These are phyloP conservation scores for Bromus sterilis DNA, from an alignment of 176 grass and related monocot genomes.

Conservation along the genomic window DNA sequence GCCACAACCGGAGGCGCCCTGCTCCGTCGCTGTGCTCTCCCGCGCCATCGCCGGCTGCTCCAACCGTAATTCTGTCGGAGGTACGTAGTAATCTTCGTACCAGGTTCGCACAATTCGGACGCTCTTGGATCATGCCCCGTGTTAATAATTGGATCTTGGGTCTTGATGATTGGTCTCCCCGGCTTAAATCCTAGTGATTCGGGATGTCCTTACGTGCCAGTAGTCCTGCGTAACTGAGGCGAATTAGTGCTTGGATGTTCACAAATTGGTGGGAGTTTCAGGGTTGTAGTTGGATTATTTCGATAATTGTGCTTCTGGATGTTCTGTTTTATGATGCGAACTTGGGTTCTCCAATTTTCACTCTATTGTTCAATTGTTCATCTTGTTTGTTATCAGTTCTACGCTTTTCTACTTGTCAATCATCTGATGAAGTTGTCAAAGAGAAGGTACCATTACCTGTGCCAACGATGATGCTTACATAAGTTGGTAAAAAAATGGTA, in stretches of 20 bases:
- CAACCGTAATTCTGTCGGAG: conserved; percentile 96
- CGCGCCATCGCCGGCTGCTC: conserved; percentile 81
- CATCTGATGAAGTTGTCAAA: not conserved
- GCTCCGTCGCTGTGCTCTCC: conserved; percentile 54
- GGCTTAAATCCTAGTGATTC: conserved; percentile 12
- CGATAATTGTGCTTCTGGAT: not conserved
- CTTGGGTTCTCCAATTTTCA: not conserved
- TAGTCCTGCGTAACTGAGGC: not conserved
- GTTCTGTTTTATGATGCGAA: not conserved
- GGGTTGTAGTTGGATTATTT: not conserved
- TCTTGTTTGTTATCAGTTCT: not conserved
- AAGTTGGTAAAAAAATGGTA: not conserved
- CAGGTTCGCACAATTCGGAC: not conserved
- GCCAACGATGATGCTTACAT: not conserved
- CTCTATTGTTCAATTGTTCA: not conserved
- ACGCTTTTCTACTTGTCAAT: not conserved
- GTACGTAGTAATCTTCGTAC: conserved; percentile 42
- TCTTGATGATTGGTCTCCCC: not conserved
- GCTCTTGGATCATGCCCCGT: not conserved
- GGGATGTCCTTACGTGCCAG: not conserved
- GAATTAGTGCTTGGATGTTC: conserved; percentile 1
- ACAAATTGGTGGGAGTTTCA: not conserved
- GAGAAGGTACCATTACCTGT: not conserved
- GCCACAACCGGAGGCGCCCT: conserved; percentile 31
- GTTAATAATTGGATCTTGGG: conserved; percentile 10